Conservation (phyloP, 2,329 filamentous ascomycete genomes). For the Arachnopeziza araneosa region DNA sequence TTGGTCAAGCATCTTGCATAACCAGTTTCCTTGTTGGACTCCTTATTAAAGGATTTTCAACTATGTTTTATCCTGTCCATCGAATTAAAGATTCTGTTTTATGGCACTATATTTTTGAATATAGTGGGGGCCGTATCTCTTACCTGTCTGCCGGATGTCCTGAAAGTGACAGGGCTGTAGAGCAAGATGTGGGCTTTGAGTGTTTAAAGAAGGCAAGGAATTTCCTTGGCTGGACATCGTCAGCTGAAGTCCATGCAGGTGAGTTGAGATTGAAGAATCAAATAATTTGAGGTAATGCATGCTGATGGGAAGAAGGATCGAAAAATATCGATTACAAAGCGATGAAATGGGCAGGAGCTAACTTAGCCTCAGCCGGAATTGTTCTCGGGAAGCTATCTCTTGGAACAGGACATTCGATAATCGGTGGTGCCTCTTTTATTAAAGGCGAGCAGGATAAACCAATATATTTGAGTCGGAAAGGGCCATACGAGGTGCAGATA, state of each 20-base stretch:
- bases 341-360: neutral
- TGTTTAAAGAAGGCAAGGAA: neutral
- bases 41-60: constrained; percentile 7
- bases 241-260: neutral
- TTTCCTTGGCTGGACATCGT: neutral
- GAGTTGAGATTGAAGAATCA: neutral
- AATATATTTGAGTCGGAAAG: neutral
- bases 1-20: constrained; percentile 9
- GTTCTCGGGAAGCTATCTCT: neutral
- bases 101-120: neutral
- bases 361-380: neutral
- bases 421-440: neutral
- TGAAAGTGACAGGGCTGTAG: neutral
- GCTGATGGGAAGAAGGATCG: neutral
- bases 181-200: neutral
- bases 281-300: neutral
- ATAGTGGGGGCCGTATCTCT: neutral
- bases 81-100: neutral
- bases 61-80: constrained; percentile 2
- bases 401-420: neutral
- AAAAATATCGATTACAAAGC: neutral
- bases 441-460: neutral
- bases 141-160: neutral
- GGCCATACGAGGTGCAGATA: neutral
- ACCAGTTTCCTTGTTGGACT: constrained; percentile 2